Conservation (phyloP, 2,329 filamentous ascomycete genomes). For the Chaetoscypha palmicola region DNA sequence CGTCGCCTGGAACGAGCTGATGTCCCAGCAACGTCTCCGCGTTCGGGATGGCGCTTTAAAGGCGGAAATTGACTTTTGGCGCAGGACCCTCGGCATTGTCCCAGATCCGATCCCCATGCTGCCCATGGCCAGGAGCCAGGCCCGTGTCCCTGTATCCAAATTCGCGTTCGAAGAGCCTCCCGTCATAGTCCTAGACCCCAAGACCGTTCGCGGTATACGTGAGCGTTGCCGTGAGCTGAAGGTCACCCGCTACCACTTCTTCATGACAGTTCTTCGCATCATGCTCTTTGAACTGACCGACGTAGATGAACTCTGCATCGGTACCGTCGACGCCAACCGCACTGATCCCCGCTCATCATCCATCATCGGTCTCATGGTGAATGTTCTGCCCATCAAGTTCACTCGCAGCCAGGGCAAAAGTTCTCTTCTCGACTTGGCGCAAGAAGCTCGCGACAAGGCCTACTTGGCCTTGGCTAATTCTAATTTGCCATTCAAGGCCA, state of each 20-base stretch:
- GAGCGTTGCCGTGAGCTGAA: too few relatives aligned
- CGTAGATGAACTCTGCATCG: slow-evolving; percentile 38
- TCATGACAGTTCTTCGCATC: slow-evolving; percentile 35
- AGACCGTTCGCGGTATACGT: too few relatives aligned
- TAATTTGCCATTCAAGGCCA: slow-evolving; percentile 13
- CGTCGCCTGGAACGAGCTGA: too few relatives aligned
- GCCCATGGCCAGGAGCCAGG: too few relatives aligned
- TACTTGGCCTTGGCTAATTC: slow-evolving; percentile 16
- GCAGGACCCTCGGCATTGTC: too few relatives aligned
- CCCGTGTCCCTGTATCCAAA: too few relatives aligned
- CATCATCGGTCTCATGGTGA: slow-evolving; percentile 41
- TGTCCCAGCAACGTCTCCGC: too few relatives aligned
- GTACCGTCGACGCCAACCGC: slow-evolving; percentile 39
- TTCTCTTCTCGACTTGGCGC: slow-evolving; percentile 30
- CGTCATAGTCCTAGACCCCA: too few relatives aligned
- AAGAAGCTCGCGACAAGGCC: slow-evolving; percentile 12
- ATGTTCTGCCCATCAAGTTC: slow-evolving; percentile 41
- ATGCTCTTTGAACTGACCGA: slow-evolving; percentile 33
- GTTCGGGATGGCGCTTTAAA: too few relatives aligned
- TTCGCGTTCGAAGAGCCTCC: too few relatives aligned
- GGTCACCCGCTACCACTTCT: slow-evolving; percentile 36
- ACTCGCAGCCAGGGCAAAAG: slow-evolving; percentile 13
- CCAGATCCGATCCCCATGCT: too few relatives aligned
- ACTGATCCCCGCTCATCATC: slow-evolving; percentile 27
- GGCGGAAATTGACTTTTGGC: too few relatives aligned